These are phyloP conservation scores for Aspergillus asperescens DNA, from an alignment of 495 filamentous ascomycete species.

Conservation along the genomic window DNA sequence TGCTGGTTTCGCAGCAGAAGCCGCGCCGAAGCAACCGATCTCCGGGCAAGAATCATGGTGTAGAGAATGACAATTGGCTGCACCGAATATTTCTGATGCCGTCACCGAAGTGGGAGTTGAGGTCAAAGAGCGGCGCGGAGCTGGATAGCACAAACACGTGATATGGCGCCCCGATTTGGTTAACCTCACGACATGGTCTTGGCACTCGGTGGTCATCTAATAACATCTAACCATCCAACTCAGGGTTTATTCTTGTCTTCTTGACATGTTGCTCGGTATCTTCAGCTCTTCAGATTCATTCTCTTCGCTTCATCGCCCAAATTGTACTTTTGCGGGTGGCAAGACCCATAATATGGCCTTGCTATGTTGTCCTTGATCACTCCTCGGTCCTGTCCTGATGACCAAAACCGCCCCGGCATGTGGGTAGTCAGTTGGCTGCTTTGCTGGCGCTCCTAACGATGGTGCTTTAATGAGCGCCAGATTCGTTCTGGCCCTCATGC, in stretches of 20 bases:
- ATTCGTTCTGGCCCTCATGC: constrained; percentile 22
- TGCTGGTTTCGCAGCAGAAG: constrained; percentile 42
- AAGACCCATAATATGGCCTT: background rate
- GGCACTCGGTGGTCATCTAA: constrained; percentile 8
- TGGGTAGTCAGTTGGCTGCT: constrained; percentile 20
- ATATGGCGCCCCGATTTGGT: constrained; percentile 6
- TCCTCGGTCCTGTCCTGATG: background rate
- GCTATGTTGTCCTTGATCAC: background rate
- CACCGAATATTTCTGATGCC: constrained; percentile 29
- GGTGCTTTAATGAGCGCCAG: constrained; percentile 16
- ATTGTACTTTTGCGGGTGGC: constrained; percentile 4
- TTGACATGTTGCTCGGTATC: background rate
- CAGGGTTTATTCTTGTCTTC: background rate
- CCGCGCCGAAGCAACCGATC: constrained; percentile 39
- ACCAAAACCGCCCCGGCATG: constrained; percentile 4
- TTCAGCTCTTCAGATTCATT: background rate
- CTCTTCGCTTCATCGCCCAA: constrained; percentile 6
- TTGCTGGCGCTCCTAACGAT: constrained; percentile 21
- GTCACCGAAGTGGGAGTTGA: constrained; percentile 16
- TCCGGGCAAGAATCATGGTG: constrained; percentile 44
- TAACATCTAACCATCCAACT: background rate
- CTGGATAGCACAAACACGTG: constrained; percentile 20
- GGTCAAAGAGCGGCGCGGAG: constrained; percentile 15
- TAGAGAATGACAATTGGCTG: constrained; percentile 30
- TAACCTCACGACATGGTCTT: constrained; percentile 9